phyloP scores from a whole-genome alignment of 2,329 filamentous ascomycete species.

The Lachnellula hyalina region DNA sequence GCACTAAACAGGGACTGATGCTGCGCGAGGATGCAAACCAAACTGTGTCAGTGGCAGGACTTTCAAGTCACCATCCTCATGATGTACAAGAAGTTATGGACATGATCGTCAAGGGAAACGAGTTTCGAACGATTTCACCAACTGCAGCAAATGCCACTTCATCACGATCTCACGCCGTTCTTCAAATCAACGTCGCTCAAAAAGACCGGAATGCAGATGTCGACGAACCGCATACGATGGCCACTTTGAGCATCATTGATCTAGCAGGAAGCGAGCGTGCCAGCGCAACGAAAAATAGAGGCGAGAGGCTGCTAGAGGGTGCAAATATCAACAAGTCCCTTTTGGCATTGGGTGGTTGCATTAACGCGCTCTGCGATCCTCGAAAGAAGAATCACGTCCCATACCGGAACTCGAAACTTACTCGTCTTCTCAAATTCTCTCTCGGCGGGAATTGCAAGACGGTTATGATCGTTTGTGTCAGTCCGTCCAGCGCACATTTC shows the following conservation, averaged over 20 bases:
- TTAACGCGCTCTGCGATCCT: slow-evolving; percentile 94
- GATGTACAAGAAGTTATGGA: slow-evolving; percentile 98
- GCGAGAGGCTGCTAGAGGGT: slow-evolving; percentile 84
- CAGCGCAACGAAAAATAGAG: slow-evolving; percentile 93
- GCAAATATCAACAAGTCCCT: slow-evolving; percentile 99
- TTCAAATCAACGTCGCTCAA: slow-evolving; percentile 93
- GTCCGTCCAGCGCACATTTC: slow-evolving; percentile 91
- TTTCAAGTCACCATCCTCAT: slow-evolving; percentile 85
- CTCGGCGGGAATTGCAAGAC: slow-evolving; percentile 97
- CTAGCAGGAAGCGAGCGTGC: slow-evolving; percentile 92
- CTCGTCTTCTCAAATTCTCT: slow-evolving; percentile 91
- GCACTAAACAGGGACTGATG: slow-evolving; percentile 75
- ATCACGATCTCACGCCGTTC: slow-evolving; percentile 91
- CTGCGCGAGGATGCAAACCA: slow-evolving; percentile 92
- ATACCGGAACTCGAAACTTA: slow-evolving; percentile 96
- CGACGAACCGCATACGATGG: slow-evolving; percentile 96
- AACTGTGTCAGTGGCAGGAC: slow-evolving; percentile 80
- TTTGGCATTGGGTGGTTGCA: slow-evolving; percentile 89
- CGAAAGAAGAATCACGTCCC: slow-evolving; percentile 90
- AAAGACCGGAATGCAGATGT: slow-evolving; percentile 90
- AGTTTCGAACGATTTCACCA: slow-evolving; percentile 90
- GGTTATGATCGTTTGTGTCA: slow-evolving; percentile 99
- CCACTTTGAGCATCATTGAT: slow-evolving; percentile 96
- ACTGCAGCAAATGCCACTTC: slow-evolving; percentile 97
- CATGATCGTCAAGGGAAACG: slow-evolving; percentile 94